These are phyloP conservation scores for Ogataea populi-albae DNA, from an alignment of 805 yeast genomes.

Conservation along the genomic window DNA sequence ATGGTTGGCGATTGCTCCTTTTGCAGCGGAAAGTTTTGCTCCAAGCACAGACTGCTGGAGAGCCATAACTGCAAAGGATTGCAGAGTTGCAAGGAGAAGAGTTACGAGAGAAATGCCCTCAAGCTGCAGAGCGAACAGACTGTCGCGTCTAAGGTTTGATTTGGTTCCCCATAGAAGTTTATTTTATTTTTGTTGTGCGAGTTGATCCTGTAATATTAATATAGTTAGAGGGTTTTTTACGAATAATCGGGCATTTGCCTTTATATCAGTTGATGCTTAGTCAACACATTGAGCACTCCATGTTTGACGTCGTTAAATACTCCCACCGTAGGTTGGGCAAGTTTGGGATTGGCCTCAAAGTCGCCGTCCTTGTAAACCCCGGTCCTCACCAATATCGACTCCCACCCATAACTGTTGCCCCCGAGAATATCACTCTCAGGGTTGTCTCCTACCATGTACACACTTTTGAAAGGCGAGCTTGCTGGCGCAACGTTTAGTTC, in stretches of 20 bases:
- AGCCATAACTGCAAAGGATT: constrained; percentile 79
- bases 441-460: constrained; percentile 96
- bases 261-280: too few relatives aligned
- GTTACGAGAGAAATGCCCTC: constrained; percentile 81
- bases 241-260: too few relatives aligned
- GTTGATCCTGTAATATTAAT: too few relatives aligned
- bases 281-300: constrained; percentile 37
- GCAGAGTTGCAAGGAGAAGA: constrained; percentile 73
- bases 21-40: constrained; percentile 82
- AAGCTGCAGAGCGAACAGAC: constrained; percentile 84
- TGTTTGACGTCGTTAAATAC: constrained; percentile 46
- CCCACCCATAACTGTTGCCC: constrained; percentile 87
- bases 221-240: too few relatives aligned
- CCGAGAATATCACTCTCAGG: constrained; percentile 92
- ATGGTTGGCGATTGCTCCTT: constrained; percentile 81
- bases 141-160: constrained; percentile 62
- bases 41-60: constrained; percentile 82
- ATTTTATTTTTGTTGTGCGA: constrained; percentile 5
- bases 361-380: constrained; percentile 79
- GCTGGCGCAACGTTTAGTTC: constrained; percentile 40
- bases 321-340: constrained; percentile 48
- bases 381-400: constrained; percentile 75
- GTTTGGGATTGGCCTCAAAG: constrained; percentile 28
- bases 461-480: constrained; percentile 48
- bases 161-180: constrained; percentile 8